Percentiles rank a stretch among this genome's conserved stretches.
These are phyloP conservation scores for Diplodia seriata DNA, from an alignment of 2,329 filamentous ascomycete species.

Conservation along the genomic window DNA sequence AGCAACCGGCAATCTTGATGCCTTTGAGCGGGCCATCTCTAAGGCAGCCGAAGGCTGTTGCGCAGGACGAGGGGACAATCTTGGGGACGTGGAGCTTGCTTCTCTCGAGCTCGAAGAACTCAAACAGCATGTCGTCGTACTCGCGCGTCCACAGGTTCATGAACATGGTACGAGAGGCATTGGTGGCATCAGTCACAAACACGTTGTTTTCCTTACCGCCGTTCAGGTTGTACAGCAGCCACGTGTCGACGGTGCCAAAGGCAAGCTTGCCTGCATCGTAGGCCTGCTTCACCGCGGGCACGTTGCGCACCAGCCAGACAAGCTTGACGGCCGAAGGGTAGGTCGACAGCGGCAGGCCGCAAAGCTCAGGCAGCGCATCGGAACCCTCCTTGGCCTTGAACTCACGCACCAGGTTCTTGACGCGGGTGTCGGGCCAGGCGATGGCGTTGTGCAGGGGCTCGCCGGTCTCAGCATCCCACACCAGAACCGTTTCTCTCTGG, in stretches of 20 bases:
- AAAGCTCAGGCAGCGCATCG: conserved; percentile 72
- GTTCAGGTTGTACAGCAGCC: conserved; percentile 86
- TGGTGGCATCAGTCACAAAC: conserved; percentile 85
- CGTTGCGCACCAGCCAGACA: conserved; percentile 79
- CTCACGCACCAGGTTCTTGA: conserved; percentile 76
- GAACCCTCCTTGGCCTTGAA: conserved; percentile 72
- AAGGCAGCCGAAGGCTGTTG: conserved; percentile 73
- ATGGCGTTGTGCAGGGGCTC: conserved; percentile 84
- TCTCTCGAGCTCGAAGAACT: conserved; percentile 79
- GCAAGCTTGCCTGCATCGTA: conserved; percentile 78
- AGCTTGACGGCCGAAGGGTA: conserved; percentile 89
- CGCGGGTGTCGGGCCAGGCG: conserved; percentile 89
- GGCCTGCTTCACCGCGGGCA: conserved; percentile 71
- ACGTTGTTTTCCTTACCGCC: conserved; percentile 71
- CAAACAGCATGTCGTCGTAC: conserved; percentile 78
- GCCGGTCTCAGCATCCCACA: conserved; percentile 83
- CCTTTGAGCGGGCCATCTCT: conserved; percentile 71
- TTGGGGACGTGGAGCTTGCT: conserved; percentile 78
- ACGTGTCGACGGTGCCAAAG: conserved; percentile 88
- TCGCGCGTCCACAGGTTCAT: conserved; percentile 83
- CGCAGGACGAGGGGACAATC: conserved; percentile 81
- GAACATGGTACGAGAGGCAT: conserved; percentile 92
- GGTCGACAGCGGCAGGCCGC: conserved; percentile 83
- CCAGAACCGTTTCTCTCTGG: conserved; percentile 85
- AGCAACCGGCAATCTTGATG: conserved; percentile 77